Percentiles rank a stretch among this genome's conserved stretches.
These are phyloP conservation scores for Metarhizium brunneum DNA, from an alignment of 2,329 filamentous ascomycete genomes.

Conservation along the genomic window DNA sequence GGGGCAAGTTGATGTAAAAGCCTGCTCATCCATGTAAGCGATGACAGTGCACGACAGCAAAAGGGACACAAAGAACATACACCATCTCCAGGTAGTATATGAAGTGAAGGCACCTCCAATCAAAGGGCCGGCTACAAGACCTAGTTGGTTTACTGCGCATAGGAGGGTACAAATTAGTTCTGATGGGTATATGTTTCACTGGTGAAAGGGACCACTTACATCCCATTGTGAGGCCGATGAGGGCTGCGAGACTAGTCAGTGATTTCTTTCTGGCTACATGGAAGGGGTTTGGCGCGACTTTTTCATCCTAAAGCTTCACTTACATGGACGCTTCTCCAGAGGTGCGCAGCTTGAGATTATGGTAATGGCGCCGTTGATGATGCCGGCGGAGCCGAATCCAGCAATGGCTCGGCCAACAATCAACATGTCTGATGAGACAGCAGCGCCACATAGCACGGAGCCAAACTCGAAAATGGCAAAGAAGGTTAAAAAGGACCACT, in stretches of 20 bases:
- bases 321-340: slow-evolving; percentile 9
- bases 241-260: background rate
- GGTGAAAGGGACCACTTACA: no score
- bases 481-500: slow-evolving; percentile 10
- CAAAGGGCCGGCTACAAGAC: slow-evolving; percentile 32
- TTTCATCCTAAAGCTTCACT: no score
- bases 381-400: slow-evolving; percentile 11
- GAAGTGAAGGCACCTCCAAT: slow-evolving; percentile 30
- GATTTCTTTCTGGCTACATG: no score
- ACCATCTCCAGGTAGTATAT: slow-evolving; percentile 33
- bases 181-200: no score
- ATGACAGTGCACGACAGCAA: no score
- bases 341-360: slow-evolving; percentile 9
- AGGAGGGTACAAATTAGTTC: no score
- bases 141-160: slow-evolving; percentile 23
- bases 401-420: slow-evolving; percentile 13
- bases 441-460: slow-evolving; percentile 13
- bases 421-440: slow-evolving; percentile 11
- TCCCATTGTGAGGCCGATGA: slow-evolving; percentile 11
- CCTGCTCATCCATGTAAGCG: no score
- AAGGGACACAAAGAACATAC: slow-evolving; percentile 2
- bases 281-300: no score
- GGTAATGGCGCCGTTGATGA: slow-evolving; percentile 11
- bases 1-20: slow-evolving; percentile 38
- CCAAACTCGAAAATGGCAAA: slow-evolving; percentile 12